These are phyloP conservation scores for Hydnomerulius pinastri DNA, from an alignment of 768 basidiomycete genomes.

Conservation along the genomic window DNA sequence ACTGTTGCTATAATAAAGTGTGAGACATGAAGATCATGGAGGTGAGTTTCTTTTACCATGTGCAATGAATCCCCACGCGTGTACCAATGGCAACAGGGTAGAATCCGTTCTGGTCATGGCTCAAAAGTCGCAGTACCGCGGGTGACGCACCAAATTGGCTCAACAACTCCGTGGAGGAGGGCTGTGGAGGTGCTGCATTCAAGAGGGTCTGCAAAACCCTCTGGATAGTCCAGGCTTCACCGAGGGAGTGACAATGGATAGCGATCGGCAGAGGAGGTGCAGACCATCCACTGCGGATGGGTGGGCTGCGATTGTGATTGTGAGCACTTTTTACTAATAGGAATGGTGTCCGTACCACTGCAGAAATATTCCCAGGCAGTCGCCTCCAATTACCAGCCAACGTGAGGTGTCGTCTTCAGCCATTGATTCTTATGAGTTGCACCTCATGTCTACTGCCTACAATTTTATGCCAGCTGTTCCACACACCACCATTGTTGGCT, in stretches of 20 bases:
- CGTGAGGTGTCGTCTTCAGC: neutral
- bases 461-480: no score
- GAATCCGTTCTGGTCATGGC: neutral
- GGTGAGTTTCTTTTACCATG: neutral
- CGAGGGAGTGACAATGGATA: neutral
- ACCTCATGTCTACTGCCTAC: no score
- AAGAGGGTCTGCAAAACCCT: neutral
- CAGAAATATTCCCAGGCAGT: neutral
- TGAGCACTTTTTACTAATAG: neutral
- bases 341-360: neutral
- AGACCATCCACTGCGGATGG: neutral
- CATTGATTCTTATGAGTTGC: no score
- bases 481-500: no score
- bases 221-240: neutral
- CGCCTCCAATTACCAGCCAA: neutral
- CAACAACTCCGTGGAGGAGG: neutral
- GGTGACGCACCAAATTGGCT: neutral
- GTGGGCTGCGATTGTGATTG: neutral
- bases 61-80: neutral
- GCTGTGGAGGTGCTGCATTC: no score
- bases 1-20: neutral
- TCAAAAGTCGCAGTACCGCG: neutral
- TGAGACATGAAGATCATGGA: neutral
- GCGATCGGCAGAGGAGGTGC: neutral
- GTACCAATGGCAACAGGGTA: neutral